Evolutionary conservation across 257 asterid genomes (phyloP), one percentile per base, ranked within the genome.

Genomic region (Solanum chaucha): DNA sequence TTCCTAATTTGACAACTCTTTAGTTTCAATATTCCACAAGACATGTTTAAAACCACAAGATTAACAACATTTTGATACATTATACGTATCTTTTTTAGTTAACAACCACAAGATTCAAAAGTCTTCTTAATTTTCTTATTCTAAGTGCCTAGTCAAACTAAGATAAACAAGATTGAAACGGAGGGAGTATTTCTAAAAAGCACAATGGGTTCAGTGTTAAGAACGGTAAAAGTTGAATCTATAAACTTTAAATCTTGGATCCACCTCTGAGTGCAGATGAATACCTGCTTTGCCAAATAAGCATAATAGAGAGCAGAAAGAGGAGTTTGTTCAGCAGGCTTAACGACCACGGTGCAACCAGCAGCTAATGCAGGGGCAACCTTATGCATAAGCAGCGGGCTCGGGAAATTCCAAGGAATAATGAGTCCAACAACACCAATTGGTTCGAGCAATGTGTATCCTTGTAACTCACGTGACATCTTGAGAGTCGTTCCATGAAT

Each of bases 351-450:
- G 65, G 93, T 91, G 13, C 93, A 91, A 19, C 93, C 93, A 7
- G 93, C 93, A 0, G 93, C 93, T 64, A 91, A 73, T 5, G 91
- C 86, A 1, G 91, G 93, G 44, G 78, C 90, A 85, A 89, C 90
- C 70, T 91, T 91, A 91, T 48, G 1, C 86, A 88, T 32, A 65
- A 91, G 82, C 90, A 91, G 89, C 1, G 20, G 22, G 36, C 87
- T 88, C 0, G 93, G 93, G 82, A 89, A 91, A 75, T 91, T 91
- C 93, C 91, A 91, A 9, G 93, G 93, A 24, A 91, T 91, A 8
- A 91, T 89, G 90, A 88, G 93, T n/a, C 93, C 93, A 2, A 91
- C 93, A 14, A 91, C 93, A 5, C 93, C 93, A 12, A 89, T 26
- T 35, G 93, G 93, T 58, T 91, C 93, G 28, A 80, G 88, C 83